Base-by-base conservation (phyloP, 1,284 basidiomycete genomes). In the Melampsora larici-populina region DNA sequence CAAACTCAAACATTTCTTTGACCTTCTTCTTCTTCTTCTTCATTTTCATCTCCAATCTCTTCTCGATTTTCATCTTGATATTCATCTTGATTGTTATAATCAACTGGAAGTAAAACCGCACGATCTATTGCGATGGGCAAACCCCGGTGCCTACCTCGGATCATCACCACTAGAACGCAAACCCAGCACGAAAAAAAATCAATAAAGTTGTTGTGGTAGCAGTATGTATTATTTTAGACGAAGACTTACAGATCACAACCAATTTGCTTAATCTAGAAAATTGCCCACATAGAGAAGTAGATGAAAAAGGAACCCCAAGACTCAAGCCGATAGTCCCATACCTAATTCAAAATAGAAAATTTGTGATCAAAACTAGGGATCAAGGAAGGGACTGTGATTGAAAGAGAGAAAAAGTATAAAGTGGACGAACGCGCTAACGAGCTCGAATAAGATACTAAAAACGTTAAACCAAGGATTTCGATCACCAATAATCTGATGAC, bases 251-350 rank as follows among this genome's bases (percentile, higher is more conserved):
- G 80, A 89, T 89, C 26, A 97, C 83, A 72, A 97, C 90, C 29
- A 98, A 87, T 84, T 97, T 98, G 0, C 93, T 94, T 3, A 97
- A 84, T 0, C 90, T 89, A 9, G 87, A 86, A 79, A 96, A 89
- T 8, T 90, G 88, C 0, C 93, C 94, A 7, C 89, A 89, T 70
- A 97, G 88, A 0, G 92, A 93, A 81, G 89, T 36, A 66, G 46
- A 29, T n/a, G n/a, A 48, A 85, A 89, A 86, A 0, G 90, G 88
- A 3, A 90, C 85, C 0, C 92, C 92, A 1, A 92, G 85, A 82
- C 90, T 93, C 4, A 97, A 87, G 0, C 94, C 94, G 79, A 97
- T 93, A 4, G 91, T 91, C 3, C 93, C 93, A 82, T 96, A 97
- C 0, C 93, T 94, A 21, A 92, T 95, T 8, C 93, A 91, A 26